phyloP scores from a whole-genome alignment of 2,329 filamentous ascomycete genomes.

The Fusarium chuoi region DNA sequence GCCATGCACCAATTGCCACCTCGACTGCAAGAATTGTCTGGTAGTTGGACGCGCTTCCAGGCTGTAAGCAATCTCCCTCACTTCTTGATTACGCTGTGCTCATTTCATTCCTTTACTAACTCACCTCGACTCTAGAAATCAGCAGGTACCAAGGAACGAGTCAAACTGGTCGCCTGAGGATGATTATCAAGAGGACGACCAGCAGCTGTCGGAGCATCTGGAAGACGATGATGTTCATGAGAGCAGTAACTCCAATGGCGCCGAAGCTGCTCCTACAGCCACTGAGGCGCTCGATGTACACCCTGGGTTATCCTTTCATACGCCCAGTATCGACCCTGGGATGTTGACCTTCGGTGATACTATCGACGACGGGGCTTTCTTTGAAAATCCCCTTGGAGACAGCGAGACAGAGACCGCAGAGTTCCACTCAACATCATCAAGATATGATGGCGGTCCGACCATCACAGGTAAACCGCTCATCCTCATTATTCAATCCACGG shows the following conservation, averaged over 20 bases:
- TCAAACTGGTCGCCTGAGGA: background rate
- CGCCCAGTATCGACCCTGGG: background rate
- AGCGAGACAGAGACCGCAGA: background rate
- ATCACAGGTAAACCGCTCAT: background rate
- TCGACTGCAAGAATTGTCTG: background rate
- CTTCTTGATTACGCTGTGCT: too few relatives aligned
- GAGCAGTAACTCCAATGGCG: background rate
- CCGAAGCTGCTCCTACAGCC: background rate
- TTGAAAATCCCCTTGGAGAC: background rate
- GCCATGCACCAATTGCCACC: background rate
- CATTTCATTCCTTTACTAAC: background rate
- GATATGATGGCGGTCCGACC: background rate
- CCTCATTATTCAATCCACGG: background rate
- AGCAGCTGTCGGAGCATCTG: background rate
- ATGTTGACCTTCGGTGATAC: background rate
- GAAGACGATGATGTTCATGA: background rate
- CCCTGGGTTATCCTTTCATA: background rate
- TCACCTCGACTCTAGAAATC: background rate
- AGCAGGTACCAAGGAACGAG: background rate
- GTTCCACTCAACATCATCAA: background rate
- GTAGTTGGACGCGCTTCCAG: background rate
- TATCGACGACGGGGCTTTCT: background rate
- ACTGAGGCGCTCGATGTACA: background rate
- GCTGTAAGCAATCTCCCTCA: background rate
- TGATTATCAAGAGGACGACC: background rate